Percentiles rank a stretch among this genome's conserved stretches.
phyloP scores from a whole-genome alignment of 2,329 filamentous ascomycete genomes.

The Cladosporium phlei region DNA sequence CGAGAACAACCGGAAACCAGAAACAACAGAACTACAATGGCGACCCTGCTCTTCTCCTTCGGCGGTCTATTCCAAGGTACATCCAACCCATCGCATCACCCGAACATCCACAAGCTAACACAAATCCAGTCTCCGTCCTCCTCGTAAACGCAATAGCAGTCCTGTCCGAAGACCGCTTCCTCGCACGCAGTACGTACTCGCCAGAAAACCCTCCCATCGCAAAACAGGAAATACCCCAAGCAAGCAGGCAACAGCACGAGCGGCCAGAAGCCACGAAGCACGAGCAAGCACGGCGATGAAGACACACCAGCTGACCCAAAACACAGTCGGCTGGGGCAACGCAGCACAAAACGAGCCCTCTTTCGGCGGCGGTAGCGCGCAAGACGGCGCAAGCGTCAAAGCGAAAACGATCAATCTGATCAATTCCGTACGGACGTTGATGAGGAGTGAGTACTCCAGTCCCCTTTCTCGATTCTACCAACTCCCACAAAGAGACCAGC shows the following conservation, averaged over 20 bases:
- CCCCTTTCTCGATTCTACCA: too few relatives aligned
- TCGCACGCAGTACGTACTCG: conserved; percentile 63
- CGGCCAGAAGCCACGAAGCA: neutral
- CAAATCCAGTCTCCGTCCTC: conserved; percentile 65
- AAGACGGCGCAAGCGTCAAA: conserved; percentile 73
- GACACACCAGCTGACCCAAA: neutral
- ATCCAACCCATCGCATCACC: conserved; percentile 8
- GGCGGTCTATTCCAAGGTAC: conserved; percentile 70
- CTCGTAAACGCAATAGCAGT: conserved; percentile 91
- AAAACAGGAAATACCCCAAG: neutral
- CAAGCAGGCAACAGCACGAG: neutral
- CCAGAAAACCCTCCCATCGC: neutral
- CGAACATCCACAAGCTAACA: conserved; percentile 19
- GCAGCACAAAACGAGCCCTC: conserved; percentile 59
- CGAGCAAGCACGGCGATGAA: too few relatives aligned
- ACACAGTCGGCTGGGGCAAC: conserved; percentile 69
- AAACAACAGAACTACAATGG: conserved; percentile 16
- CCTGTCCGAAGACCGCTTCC: conserved; percentile 90
- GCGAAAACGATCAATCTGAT: conserved; percentile 86
- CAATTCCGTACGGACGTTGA: conserved; percentile 81
- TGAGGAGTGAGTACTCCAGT: conserved; percentile 70
- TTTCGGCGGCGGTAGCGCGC: conserved; percentile 70
- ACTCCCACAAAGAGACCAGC: neutral
- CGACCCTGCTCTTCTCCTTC: conserved; percentile 59
- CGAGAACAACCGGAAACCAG: neutral